These are phyloP conservation scores for Backusella australiensis DNA, from an alignment of 192 early-diverging fungal species.

Conservation along the genomic window DNA sequence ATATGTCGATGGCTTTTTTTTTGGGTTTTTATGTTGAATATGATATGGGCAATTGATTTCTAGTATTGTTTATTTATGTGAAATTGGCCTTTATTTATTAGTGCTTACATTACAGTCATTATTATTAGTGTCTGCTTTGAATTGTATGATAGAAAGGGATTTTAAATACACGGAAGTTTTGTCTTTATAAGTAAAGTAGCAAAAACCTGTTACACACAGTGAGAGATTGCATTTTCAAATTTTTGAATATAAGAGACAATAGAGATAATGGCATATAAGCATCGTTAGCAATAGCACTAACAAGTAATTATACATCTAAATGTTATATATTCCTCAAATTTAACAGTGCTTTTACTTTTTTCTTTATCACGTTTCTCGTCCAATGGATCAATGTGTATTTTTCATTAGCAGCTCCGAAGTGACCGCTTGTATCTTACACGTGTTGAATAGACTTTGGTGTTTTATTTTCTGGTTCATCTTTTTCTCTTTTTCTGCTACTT, in stretches of 20 bases:
- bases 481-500: neutral
- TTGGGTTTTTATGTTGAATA: too few species aligned
- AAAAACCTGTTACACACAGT: neutral
- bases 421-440: neutral
- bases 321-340: neutral
- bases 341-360: neutral
- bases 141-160: neutral
- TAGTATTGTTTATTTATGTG: too few species aligned
- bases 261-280: too few species aligned
- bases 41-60: too few species aligned
- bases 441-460: neutral
- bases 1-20: neutral
- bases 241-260: neutral
- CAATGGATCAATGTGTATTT: neutral
- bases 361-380: neutral
- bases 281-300: too few species aligned
- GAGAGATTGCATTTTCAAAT: neutral
- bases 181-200: neutral
- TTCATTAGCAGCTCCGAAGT: neutral
- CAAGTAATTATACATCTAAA: too few species aligned
- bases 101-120: too few species aligned
- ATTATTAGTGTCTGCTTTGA: too few species aligned
- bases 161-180: neutral
- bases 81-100: too few species aligned
- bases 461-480: neutral